These are phyloP conservation scores for sorghum (Sorghum bicolor) DNA, from an alignment of 176 grass and related monocot species.

Conservation along the genomic window Sorghum_bicolor_NCBIv3 NC_012870.2:72131501-72132000, in stretches of 20 bases:
- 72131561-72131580: slow-evolving; percentile 62
- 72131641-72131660: slow-evolving; percentile 61
- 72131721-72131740: slow-evolving; percentile 49
- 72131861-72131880: slow-evolving; percentile 76
- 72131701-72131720: slow-evolving; percentile 70
- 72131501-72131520: slow-evolving; percentile 84
- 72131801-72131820: slow-evolving; percentile 72
- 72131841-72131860: slow-evolving; percentile 56
- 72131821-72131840: slow-evolving; percentile 44
- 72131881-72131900: slow-evolving; percentile 76
- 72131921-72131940: slow-evolving; percentile 50
- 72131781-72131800: slow-evolving; percentile 69
- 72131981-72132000: slow-evolving; percentile 61
- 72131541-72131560: slow-evolving; percentile 59
- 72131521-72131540: slow-evolving; percentile 54
- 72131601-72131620: slow-evolving; percentile 61
- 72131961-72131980: slow-evolving; percentile 49
- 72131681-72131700: slow-evolving; percentile 73
- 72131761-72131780: slow-evolving; percentile 69
- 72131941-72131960: slow-evolving; percentile 68
- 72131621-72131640: slow-evolving; percentile 53
- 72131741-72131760: slow-evolving; percentile 56
- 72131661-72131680: slow-evolving; percentile 74
- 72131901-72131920: slow-evolving; percentile 54
- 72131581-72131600: slow-evolving; percentile 82